These are phyloP conservation scores for Entonaema liquescens DNA, from an alignment of 495 filamentous ascomycete genomes.

Conservation along the genomic window DNA sequence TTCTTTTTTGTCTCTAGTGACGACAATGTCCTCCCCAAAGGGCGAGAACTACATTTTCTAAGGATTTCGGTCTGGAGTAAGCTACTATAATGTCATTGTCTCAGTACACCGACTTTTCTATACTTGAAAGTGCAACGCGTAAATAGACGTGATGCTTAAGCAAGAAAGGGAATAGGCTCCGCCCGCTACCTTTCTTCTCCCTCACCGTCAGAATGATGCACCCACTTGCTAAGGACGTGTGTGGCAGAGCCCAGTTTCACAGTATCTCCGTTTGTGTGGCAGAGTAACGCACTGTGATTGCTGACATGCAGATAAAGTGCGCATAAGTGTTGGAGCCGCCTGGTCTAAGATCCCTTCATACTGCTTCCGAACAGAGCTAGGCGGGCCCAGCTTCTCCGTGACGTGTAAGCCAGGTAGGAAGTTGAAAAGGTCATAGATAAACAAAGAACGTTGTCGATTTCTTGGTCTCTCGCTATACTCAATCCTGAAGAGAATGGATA, in stretches of 20 bases:
- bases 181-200: conserved; percentile 3
- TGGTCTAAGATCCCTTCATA: conserved; percentile 25
- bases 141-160: conserved; percentile 28
- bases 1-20: conserved; percentile 30
- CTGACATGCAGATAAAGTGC: conserved; percentile 40
- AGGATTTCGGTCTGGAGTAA: conserved; percentile 34
- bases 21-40: conserved; percentile 17
- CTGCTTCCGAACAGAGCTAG: conserved; percentile 29
- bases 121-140: conserved; percentile 20
- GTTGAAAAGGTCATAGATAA: conserved; percentile 19
- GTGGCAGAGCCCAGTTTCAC: conserved; percentile 23
- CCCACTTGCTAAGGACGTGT: conserved; percentile 12
- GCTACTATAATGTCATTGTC: conserved; percentile 12
- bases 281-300: conserved; percentile 32
- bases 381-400: conserved; percentile 38
- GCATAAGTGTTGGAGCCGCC: conserved; percentile 32
- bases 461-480: not conserved
- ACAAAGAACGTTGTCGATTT: not conserved
- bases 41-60: conserved; percentile 4
- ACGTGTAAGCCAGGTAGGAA: conserved; percentile 34
- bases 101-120: conserved; percentile 40
- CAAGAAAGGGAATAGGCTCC: conserved; percentile 29
- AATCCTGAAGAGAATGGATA: conserved; percentile 6
- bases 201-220: conserved; percentile 45
- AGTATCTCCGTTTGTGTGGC: conserved; percentile 33